Evolutionary conservation across 768 basidiomycete genomes (phyloP), one percentile per base, ranked within the genome.

Genomic region (Lactarius psammicola): DNA sequence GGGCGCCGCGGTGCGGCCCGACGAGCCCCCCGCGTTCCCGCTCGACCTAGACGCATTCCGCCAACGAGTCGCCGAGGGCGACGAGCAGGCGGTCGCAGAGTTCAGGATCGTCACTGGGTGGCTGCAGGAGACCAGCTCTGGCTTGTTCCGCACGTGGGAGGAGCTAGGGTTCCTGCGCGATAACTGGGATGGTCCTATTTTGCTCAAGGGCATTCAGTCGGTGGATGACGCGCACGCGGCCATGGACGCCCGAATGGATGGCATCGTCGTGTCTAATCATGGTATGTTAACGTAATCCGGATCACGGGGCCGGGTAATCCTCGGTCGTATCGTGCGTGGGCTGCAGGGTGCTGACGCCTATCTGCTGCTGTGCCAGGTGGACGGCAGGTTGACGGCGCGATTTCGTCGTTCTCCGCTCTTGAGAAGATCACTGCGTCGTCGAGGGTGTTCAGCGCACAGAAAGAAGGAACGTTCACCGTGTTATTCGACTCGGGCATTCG

Each of bases 401-500:
- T 93, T 26, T 83, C 87, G 0, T 86, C 92, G 0, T 77, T 94
- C 17, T 85, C 84, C 68, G 88, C 90, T 9, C 83, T 94, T 17
- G 86, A 87, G 64, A 78, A 76, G 54, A 88, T 94, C 70, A 85
- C 83, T 77, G 79, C 82, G 58, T 92, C 89, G 0, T 75, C 80
- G 26, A 83, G 81, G 62, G 77, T 91, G 64, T 78, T 76, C 59
- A 78, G 75, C 5, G 87, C 88, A 0, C 88, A 90, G 71, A 73
- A 73, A 7, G 74, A 80, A 13, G 89, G 89, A 1, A 82, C 82
- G 63, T 75, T 92, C 49, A 86, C 87, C 0, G 76, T 94, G 40
- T 77, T 95, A 3, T 92, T 89, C 70, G 87, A 89, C 72, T 93
- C 87, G 59, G 92, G 94, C 7, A 87, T 95, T 65, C 85, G 94